Conservation (phyloP, 805 yeast genomes). For the Saturnispora serradocipensis region DNA sequence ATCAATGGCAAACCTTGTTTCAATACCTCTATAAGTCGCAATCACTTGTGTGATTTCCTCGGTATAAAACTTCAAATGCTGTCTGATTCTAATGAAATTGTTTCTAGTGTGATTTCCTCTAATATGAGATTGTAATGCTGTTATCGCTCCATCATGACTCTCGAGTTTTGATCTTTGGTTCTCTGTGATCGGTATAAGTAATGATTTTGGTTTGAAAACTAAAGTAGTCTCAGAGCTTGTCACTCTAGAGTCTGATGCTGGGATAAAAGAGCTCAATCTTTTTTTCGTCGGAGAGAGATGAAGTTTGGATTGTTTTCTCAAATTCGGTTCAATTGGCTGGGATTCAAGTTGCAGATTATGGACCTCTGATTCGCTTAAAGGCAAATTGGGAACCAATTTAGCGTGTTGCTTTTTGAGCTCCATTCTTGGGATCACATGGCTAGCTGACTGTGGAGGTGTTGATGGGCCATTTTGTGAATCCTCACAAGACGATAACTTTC, state of each 20-base stretch:
- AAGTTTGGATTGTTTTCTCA: slow-evolving; percentile 7
- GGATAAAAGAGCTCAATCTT: slow-evolving; percentile 21
- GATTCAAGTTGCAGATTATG: slow-evolving; percentile 1
- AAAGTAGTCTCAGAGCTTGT: neutral
- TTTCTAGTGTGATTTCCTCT: slow-evolving; percentile 35
- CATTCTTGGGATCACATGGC: slow-evolving; percentile 9
- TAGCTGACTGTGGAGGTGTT: slow-evolving; percentile 1
- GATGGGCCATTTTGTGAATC: neutral
- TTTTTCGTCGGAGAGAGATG: slow-evolving; percentile 15
- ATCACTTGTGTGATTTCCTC: slow-evolving; percentile 39
- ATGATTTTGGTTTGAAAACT: slow-evolving; percentile 2
- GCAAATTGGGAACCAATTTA: slow-evolving; percentile 10
- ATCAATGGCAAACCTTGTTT: slow-evolving; percentile 49
- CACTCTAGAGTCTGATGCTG: slow-evolving; percentile 7
- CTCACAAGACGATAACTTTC: slow-evolving; percentile 1
- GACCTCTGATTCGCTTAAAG: slow-evolving; percentile 2
- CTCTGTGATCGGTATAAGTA: neutral
- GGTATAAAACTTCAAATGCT: slow-evolving; percentile 15
- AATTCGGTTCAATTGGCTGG: neutral
- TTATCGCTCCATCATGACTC: slow-evolving; percentile 3
- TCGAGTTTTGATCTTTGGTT: neutral
- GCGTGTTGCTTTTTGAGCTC: slow-evolving; percentile 8
- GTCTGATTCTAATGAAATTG: slow-evolving; percentile 15
- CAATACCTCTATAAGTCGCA: slow-evolving; percentile 53
- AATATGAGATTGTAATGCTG: slow-evolving; percentile 50